These are phyloP conservation scores for Penicillium macrosclerotiorum DNA, from an alignment of 495 filamentous ascomycete species.

Conservation along the genomic window DNA sequence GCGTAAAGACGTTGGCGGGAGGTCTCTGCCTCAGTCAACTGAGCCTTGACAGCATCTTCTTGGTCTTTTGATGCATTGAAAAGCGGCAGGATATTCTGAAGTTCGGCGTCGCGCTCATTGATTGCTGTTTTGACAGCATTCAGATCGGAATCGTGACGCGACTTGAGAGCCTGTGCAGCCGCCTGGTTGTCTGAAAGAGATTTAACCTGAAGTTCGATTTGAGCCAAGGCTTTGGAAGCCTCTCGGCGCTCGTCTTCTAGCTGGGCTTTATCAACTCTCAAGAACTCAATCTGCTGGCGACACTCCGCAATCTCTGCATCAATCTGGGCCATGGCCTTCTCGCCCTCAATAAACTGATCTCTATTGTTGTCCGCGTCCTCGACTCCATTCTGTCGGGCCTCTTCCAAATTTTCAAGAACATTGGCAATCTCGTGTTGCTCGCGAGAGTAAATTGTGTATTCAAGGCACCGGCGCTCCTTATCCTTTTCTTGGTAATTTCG, in stretches of 20 bases:
- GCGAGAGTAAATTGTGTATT: slow-evolving; percentile 90
- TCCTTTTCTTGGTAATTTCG: slow-evolving; percentile 93
- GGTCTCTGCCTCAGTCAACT: slow-evolving; percentile 73
- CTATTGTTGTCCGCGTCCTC: slow-evolving; percentile 81
- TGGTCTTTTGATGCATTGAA: slow-evolving; percentile 72
- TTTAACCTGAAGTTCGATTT: slow-evolving; percentile 82
- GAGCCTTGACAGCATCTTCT: slow-evolving; percentile 64
- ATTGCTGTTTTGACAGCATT: slow-evolving; percentile 73
- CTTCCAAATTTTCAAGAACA: slow-evolving; percentile 80
- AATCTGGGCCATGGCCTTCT: slow-evolving; percentile 74
- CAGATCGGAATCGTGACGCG: slow-evolving; percentile 70
- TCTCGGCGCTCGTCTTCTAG: slow-evolving; percentile 88
- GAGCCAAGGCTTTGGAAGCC: slow-evolving; percentile 69
- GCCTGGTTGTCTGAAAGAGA: slow-evolving; percentile 75
- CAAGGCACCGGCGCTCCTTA: slow-evolving; percentile 83
- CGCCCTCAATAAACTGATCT: slow-evolving; percentile 71
- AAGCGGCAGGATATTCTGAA: slow-evolving; percentile 67
- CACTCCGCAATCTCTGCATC: slow-evolving; percentile 75
- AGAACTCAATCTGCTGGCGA: slow-evolving; percentile 77
- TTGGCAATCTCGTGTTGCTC: slow-evolving; percentile 77
- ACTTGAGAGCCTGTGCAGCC: slow-evolving; percentile 66
- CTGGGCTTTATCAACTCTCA: slow-evolving; percentile 83
- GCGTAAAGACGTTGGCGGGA: slow-evolving; percentile 78
- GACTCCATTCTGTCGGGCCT: slow-evolving; percentile 72
- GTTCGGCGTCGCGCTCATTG: slow-evolving; percentile 68